Percentiles rank a stretch among this genome's conserved stretches.
Evolutionary conservation across 2,329 filamentous ascomycete species (phyloP).

Genomic region (Clonostachys byssicola): DNA sequence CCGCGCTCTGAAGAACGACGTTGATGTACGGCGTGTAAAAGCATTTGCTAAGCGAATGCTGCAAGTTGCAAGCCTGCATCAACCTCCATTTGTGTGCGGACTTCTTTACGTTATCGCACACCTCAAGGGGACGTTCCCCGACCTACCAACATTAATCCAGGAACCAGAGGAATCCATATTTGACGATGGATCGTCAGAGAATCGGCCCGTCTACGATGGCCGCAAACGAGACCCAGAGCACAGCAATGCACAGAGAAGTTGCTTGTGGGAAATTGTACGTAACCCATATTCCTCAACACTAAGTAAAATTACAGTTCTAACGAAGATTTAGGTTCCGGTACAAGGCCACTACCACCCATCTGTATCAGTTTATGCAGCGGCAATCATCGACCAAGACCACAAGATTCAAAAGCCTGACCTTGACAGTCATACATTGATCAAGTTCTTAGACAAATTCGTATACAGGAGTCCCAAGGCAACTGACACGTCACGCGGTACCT

Average conservation of each 20-base stretch:
- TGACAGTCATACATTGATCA: conserved; percentile 83
- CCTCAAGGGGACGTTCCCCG: conserved; percentile 74
- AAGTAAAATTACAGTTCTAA: conserved; percentile 8
- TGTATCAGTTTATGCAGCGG: conserved; percentile 76
- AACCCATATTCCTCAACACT: background rate
- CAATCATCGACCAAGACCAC: conserved; percentile 63
- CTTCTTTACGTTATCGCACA: conserved; percentile 87
- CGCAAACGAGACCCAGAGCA: conserved; percentile 89
- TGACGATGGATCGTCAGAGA: conserved; percentile 58
- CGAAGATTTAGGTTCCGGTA: conserved; percentile 20
- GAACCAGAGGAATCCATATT: conserved; percentile 68
- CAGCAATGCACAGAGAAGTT: conserved; percentile 88
- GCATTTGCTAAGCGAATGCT: conserved; percentile 93
- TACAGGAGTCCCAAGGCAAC: conserved; percentile 86
- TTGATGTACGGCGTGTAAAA: conserved; percentile 89
- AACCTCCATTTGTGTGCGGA: conserved; percentile 88
- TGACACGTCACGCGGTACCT: conserved; percentile 66
- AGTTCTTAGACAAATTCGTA: conserved; percentile 98
- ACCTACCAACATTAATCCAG: conserved; percentile 72
- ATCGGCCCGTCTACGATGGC: conserved; percentile 65
- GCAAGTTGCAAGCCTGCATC: conserved; percentile 82
- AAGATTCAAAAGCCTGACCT: conserved; percentile 87
- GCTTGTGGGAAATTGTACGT: conserved; percentile 84
- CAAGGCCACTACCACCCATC: conserved; percentile 85
- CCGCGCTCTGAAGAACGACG: conserved; percentile 80